Evolutionary conservation across 345 rosid species (phyloP).

Genomic region (Garcia nutans): DNA sequence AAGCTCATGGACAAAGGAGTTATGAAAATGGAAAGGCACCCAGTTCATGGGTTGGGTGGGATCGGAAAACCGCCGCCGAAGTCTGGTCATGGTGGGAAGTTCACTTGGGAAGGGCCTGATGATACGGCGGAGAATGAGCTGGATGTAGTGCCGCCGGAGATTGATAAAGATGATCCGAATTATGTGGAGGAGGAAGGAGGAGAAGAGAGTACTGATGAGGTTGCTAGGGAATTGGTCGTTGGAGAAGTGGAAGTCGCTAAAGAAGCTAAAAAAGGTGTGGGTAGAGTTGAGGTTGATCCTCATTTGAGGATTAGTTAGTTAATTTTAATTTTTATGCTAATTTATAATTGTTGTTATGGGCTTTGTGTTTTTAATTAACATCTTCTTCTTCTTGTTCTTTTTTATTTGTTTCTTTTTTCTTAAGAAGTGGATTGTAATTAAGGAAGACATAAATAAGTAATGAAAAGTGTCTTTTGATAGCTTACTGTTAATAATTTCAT

Average conservation of each 20-base stretch:
- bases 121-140: constrained; percentile 52
- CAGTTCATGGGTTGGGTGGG: constrained; percentile 51
- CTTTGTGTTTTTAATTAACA: not conserved
- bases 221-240: constrained; percentile 43
- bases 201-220: constrained; percentile 27
- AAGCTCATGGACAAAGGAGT: constrained; percentile 71
- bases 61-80: constrained; percentile 57
- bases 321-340: not conserved
- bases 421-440: too few species aligned
- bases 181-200: constrained; percentile 62
- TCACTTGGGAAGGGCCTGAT: constrained; percentile 83
- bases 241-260: constrained; percentile 71
- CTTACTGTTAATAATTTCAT: too few species aligned
- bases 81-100: constrained; percentile 84
- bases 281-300: constrained; percentile 65
- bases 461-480: too few species aligned
- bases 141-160: constrained; percentile 47
- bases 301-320: constrained; percentile 12
- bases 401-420: too few species aligned
- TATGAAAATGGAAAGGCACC: constrained; percentile 74
- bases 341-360: not conserved
- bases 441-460: too few species aligned
- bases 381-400: too few species aligned
- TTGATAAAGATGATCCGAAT: constrained; percentile 78
- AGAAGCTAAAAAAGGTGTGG: constrained; percentile 48